These are phyloP conservation scores for Abrus pulchellus DNA, from an alignment of 306 rosid genomes.

Conservation along the genomic window DNA sequence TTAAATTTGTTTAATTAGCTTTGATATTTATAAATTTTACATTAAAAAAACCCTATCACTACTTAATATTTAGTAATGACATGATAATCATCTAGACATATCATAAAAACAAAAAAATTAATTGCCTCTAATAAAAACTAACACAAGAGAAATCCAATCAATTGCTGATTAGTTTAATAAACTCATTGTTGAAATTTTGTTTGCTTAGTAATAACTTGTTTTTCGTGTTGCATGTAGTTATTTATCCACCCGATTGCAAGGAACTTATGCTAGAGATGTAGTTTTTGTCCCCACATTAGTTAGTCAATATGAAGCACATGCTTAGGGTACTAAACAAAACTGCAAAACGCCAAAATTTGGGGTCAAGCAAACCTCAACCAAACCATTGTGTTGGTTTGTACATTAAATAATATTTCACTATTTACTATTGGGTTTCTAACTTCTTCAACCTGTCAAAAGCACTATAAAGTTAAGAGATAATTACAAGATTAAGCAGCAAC, in stretches of 20 bases:
- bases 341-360: conserved; percentile 43
- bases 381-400: conserved; percentile 42
- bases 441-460: conserved; percentile 29
- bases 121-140: neutral
- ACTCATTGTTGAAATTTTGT: conserved; percentile 1
- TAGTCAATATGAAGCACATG: conserved; percentile 72
- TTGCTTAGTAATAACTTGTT: conserved; percentile 23
- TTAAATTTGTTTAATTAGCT: no score
- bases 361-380: neutral
- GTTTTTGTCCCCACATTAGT: conserved; percentile 50
- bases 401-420: conserved; percentile 33
- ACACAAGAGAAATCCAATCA: neutral
- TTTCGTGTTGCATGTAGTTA: conserved; percentile 28
- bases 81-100: neutral
- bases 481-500: conserved; percentile 36
- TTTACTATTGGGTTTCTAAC: conserved; percentile 15
- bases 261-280: conserved; percentile 4
- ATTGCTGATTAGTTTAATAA: neutral
- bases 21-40: no score
- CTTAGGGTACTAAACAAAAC: conserved; percentile 29
- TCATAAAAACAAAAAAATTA: no score
- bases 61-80: neutral
- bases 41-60: no score
- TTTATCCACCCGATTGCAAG: conserved; percentile 18
- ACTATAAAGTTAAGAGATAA: conserved; percentile 5